These are phyloP conservation scores for Musa itinerans DNA, from an alignment of 176 grass and related monocot species.

Conservation along the genomic window DNA sequence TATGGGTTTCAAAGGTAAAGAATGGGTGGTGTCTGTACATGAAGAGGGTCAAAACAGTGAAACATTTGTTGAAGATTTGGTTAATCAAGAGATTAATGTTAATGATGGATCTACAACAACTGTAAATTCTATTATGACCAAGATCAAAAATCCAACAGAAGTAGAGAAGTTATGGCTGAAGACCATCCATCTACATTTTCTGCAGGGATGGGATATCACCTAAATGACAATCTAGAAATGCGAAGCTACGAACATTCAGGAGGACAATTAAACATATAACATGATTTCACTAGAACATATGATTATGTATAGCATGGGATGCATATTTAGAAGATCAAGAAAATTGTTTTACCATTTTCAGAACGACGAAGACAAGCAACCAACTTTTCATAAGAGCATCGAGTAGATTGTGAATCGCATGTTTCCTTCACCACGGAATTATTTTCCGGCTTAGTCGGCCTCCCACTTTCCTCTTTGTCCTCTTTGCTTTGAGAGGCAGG, in stretches of 20 bases:
- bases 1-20: background rate
- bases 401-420: slow-evolving; percentile 12
- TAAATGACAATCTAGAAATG: too few species aligned
- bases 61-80: background rate
- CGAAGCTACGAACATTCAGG: too few species aligned
- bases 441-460: background rate
- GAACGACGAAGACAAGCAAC: slow-evolving; percentile 28
- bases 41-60: background rate
- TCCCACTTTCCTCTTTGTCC: background rate
- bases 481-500: background rate
- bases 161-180: background rate
- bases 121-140: background rate
- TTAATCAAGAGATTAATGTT: background rate
- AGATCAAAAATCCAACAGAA: background rate
- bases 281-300: background rate
- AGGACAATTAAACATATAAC: background rate
- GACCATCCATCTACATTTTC: too few species aligned
- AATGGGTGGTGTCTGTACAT: background rate
- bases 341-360: slow-evolving; percentile 22
- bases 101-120: background rate
- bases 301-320: background rate
- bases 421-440: background rate
- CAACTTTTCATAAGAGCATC: slow-evolving; percentile 22
- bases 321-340: background rate
- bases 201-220: too few species aligned